Evolutionary conservation across 176 grass and related monocot species (phyloP).

Genomic region (Eragrostis curvula): DNA sequence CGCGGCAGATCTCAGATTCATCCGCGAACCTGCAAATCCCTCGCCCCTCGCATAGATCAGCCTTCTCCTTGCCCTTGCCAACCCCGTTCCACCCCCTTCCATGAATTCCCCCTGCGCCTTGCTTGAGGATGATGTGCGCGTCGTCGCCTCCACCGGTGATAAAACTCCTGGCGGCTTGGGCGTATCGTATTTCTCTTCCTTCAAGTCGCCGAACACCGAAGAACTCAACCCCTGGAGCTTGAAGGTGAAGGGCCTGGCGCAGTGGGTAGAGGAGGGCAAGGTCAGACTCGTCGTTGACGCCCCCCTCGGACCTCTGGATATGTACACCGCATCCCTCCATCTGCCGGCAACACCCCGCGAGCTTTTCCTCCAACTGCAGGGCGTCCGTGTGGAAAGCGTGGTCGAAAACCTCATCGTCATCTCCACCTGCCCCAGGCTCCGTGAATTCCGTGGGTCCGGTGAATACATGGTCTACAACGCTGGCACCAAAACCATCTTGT

Average conservation of each 20-base stretch:
- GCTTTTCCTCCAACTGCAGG: not conserved
- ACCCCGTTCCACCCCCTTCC: too few relatives aligned
- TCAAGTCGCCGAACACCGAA: too few relatives aligned
- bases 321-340: not conserved
- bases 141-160: not conserved
- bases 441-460: not conserved
- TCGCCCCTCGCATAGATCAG: too few relatives aligned
- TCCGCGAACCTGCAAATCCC: too few relatives aligned
- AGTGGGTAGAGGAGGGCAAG: too few relatives aligned
- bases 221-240: too few relatives aligned
- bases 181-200: too few relatives aligned
- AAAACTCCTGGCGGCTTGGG: too few relatives aligned
- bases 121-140: not conserved
- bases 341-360: not conserved
- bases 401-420: not conserved
- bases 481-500: not conserved
- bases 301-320: not conserved
- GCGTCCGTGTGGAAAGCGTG: not conserved
- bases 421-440: not conserved
- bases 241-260: not conserved
- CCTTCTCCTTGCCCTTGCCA: too few relatives aligned
- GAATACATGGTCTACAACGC: not conserved
- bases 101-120: not conserved
- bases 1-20: too few relatives aligned
- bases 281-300: not conserved